These are phyloP conservation scores for Phialocephala subalpina DNA, from an alignment of 2,329 filamentous ascomycete species.

Conservation along the genomic window DNA sequence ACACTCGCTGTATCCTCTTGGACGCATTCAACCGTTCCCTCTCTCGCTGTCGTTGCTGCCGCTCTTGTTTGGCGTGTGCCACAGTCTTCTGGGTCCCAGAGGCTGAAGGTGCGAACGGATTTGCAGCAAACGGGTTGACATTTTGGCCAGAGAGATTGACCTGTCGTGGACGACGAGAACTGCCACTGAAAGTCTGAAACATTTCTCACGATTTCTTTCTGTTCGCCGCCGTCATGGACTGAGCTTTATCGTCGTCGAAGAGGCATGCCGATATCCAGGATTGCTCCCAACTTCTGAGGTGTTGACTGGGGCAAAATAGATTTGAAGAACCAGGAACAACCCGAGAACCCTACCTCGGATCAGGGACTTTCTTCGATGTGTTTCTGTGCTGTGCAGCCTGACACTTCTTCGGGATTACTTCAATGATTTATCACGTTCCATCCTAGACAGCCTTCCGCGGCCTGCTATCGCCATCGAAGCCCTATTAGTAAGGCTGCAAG, in stretches of 20 bases:
- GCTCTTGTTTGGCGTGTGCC: constrained; percentile 86
- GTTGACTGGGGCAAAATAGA: neutral
- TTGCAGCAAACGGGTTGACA: constrained; percentile 79
- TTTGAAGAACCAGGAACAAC: neutral
- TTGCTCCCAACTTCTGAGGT: neutral
- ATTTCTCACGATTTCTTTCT: constrained; percentile 56
- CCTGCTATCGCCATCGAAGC: neutral
- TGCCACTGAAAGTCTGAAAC: constrained; percentile 93
- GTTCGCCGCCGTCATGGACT: constrained; percentile 26
- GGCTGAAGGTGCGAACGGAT: constrained; percentile 63
- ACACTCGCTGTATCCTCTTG: constrained; percentile 78
- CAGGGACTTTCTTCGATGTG: constrained; percentile 13
- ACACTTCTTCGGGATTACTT: neutral
- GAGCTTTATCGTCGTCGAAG: constrained; percentile 30
- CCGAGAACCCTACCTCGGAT: neutral
- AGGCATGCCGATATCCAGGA: constrained; percentile 34
- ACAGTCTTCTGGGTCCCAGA: constrained; percentile 79
- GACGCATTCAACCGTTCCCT: constrained; percentile 78
- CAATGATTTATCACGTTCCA: constrained; percentile 9
- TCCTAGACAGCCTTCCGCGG: constrained; percentile 8
- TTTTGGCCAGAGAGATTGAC: constrained; percentile 92
- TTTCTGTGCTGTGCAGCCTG: constrained; percentile 24
- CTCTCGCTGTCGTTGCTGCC: constrained; percentile 81
- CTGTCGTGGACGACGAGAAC: constrained; percentile 83
- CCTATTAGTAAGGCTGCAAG: constrained; percentile 10